These are phyloP conservation scores for Saxophila tyrrhenica DNA, from an alignment of 495 filamentous ascomycete genomes.

Conservation along the genomic window DNA sequence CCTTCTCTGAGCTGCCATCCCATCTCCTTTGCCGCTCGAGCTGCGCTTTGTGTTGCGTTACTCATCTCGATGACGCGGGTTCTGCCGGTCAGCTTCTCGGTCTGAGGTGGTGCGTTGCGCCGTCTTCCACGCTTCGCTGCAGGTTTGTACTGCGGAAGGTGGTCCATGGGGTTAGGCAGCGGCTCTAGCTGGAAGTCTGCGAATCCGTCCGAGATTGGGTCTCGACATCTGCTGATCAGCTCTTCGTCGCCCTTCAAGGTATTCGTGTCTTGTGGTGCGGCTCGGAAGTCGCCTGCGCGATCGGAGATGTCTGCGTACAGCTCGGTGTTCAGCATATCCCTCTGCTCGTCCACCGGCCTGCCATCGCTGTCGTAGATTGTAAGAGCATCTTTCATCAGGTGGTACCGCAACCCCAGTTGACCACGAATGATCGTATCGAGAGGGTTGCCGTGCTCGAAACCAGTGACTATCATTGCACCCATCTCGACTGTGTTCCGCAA, in stretches of 20 bases:
- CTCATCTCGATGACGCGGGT: constrained; percentile 31
- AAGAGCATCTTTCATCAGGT: constrained; percentile 70
- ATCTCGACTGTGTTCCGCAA: constrained; percentile 77
- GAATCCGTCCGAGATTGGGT: constrained; percentile 60
- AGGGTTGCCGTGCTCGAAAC: constrained; percentile 91
- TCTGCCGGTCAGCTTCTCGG: constrained; percentile 36
- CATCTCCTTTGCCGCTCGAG: constrained; percentile 55
- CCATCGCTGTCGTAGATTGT: constrained; percentile 87
- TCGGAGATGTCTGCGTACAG: constrained; percentile 92
- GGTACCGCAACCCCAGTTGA: constrained; percentile 79
- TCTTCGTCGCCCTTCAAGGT: constrained; percentile 77
- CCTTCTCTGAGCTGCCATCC: constrained; percentile 69
- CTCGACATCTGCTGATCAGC: constrained; percentile 70
- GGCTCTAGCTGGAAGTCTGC: constrained; percentile 63
- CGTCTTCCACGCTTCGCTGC: constrained; percentile 16
- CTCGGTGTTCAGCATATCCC: constrained; percentile 72
- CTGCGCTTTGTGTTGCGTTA: constrained; percentile 34
- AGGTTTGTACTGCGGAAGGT: constrained; percentile 19
- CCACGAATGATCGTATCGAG: constrained; percentile 80
- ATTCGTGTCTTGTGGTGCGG: constrained; percentile 52
- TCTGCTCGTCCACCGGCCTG: constrained; percentile 61
- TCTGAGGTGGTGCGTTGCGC: constrained; percentile 24
- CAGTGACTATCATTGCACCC: constrained; percentile 94
- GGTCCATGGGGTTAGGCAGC: constrained; percentile 36
- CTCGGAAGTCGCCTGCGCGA: constrained; percentile 77